Evolutionary conservation across 352 stramenopile genomes (phyloP).

Genomic region (Achlya hypogyna): DNA sequence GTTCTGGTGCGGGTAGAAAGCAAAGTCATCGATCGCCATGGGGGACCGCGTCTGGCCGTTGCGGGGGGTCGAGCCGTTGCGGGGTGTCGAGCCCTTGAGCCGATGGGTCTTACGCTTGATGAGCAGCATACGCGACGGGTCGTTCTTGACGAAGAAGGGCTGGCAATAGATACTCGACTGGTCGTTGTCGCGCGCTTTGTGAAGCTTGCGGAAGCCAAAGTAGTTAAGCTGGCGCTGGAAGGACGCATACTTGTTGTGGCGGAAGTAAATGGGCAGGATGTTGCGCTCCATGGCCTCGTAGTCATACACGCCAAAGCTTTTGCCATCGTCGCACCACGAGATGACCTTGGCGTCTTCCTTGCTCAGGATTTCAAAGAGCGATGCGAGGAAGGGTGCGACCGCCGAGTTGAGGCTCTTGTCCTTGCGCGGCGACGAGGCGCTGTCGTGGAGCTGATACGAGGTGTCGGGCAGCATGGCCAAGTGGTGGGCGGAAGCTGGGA

Average conservation of each 20-base stretch:
- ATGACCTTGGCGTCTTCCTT: slow-evolving; percentile 45
- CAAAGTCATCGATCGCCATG: slow-evolving; percentile 2
- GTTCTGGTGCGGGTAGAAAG: background rate
- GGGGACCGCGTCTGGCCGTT: background rate
- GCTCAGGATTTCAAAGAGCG: slow-evolving; percentile 56
- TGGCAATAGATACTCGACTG: slow-evolving; percentile 63
- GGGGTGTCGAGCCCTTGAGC: background rate
- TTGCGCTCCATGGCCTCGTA: slow-evolving; percentile 38
- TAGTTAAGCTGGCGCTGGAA: slow-evolving; percentile 75
- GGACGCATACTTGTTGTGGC: slow-evolving; percentile 68
- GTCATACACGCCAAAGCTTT: slow-evolving; percentile 55
- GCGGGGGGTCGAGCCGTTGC: background rate
- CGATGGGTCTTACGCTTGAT: slow-evolving; percentile 49
- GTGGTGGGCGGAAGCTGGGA: background rate
- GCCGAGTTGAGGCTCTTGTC: slow-evolving; percentile 17
- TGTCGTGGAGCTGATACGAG: background rate
- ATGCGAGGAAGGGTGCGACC: slow-evolving; percentile 52
- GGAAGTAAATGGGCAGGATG: slow-evolving; percentile 65
- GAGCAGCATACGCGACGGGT: slow-evolving; percentile 56
- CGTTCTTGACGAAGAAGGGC: slow-evolving; percentile 43
- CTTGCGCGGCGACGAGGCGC: background rate
- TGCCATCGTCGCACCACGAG: slow-evolving; percentile 53
- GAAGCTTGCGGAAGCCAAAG: slow-evolving; percentile 76
- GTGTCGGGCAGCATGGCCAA: background rate
- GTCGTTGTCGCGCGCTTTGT: slow-evolving; percentile 31